phyloP scores from a whole-genome alignment of 345 rosid species.

The Populus alba region DNA sequence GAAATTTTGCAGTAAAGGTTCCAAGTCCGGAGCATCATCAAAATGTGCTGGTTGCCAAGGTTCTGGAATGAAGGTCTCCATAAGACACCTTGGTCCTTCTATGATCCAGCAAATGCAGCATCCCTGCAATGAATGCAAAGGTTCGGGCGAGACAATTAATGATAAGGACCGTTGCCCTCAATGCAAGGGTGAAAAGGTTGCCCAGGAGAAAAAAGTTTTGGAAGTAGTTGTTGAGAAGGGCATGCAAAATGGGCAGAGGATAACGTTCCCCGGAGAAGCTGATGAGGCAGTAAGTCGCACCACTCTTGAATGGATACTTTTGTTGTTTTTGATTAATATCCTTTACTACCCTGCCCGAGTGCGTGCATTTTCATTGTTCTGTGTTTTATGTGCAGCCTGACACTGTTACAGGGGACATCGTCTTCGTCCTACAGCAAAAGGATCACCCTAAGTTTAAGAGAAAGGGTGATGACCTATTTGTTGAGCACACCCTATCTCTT shows the following conservation, averaged over 20 bases:
- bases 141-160: constrained; percentile 39
- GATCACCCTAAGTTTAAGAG: constrained; percentile 70
- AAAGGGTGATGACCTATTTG: constrained; percentile 72
- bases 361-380: not conserved
- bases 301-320: not conserved
- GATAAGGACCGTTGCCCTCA: constrained; percentile 40
- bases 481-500: constrained; percentile 65
- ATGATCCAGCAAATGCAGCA: constrained; percentile 51
- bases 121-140: constrained; percentile 42
- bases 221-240: constrained; percentile 45
- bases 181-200: constrained; percentile 46
- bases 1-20: constrained; percentile 30
- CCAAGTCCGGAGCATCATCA: constrained; percentile 39
- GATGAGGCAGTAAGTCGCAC: constrained; percentile 32
- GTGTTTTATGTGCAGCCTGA: constrained; percentile 50
- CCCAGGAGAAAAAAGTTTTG: constrained; percentile 40
- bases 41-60: constrained; percentile 43
- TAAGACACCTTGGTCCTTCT: constrained; percentile 40
- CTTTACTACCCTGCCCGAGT: not conserved
- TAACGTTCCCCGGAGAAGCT: constrained; percentile 44
- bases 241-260: constrained; percentile 40
- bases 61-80: constrained; percentile 40
- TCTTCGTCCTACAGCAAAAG: constrained; percentile 62
- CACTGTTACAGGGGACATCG: constrained; percentile 40
- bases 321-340: not conserved